These are phyloP conservation scores for Pichia sp. DNA, from an alignment of 1,139 yeast species.

Conservation along the genomic window DNA sequence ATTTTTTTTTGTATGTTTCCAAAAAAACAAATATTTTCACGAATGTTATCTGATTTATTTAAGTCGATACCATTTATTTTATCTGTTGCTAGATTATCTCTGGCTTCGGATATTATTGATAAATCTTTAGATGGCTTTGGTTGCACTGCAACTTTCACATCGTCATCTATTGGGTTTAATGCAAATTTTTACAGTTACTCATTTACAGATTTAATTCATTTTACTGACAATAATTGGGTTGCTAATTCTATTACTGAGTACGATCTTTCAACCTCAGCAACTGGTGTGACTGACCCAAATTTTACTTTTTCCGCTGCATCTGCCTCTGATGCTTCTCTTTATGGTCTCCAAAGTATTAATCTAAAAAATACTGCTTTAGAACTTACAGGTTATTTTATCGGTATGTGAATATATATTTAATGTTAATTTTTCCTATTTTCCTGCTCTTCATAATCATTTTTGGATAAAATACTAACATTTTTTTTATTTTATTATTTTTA, in stretches of 20 bases:
- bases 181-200: conserved; percentile 3
- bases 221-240: background rate
- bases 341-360: background rate
- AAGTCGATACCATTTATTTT: too few species aligned
- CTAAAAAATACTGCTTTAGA: background rate
- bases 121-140: too few species aligned
- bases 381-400: conserved; percentile 2
- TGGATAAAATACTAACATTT: conserved; percentile 1
- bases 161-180: conserved; percentile 7
- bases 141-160: too few species aligned
- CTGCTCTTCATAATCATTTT: background rate
- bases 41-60: too few species aligned
- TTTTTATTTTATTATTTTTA: background rate
- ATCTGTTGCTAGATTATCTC: too few species aligned
- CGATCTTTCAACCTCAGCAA: background rate
- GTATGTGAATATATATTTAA: background rate
- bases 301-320: background rate
- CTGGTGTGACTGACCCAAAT: conserved; percentile 8
- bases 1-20: too few species aligned
- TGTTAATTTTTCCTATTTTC: background rate
- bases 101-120: too few species aligned
- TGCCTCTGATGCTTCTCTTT: background rate
- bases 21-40: too few species aligned
- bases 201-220: background rate
- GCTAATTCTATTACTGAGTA: background rate